Evolutionary conservation across 2,329 filamentous ascomycete species (phyloP), one percentile per base, ranked within the genome.

Genomic region (Tetracladium maxilliforme): DNA sequence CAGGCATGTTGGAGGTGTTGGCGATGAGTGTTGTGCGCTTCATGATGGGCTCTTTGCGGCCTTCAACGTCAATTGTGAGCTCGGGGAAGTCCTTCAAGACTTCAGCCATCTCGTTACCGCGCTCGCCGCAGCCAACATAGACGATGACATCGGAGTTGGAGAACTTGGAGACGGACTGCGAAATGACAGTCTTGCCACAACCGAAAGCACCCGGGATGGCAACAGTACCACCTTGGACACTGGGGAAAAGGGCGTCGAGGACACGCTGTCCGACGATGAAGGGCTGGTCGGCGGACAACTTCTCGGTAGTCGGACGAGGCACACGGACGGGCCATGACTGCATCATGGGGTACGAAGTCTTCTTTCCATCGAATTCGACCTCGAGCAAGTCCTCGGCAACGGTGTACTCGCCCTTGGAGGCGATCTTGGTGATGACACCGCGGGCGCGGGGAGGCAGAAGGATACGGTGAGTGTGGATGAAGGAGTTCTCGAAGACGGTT

Each of bases 61-160:
- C 90, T 21, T 93, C 78, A 40, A 95, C 73, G 11, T 92, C 78
- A 47, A 98, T 98, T 23, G 81, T 80, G 37, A 98, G 80, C 68
- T 95, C 86, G 31, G 90, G 90, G 66, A 98, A 98, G 57, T 98
- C 90, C 80, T 94, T 95, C 68, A 98, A 68, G 40, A 98, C 90
- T 68, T 98, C 90, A 36, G 90, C 90, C 90, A 98, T 98, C 58
- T 98, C 90, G 49, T 98, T 98, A 40, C 90, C 90, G 42, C 90
- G 80, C 59, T 98, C 90, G 41, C 86, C 55, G 47, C 66, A 77
- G 31, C 90, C 90, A 32, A 98, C 90, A 50, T 98, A 98, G 41
- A 98, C 81, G 40, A 98, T 98, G 45, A 95, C 82, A 51, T 98
- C 90, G 52, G 80, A 90, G 73, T 98, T 98, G 47, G 90, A 98